Conservation (phyloP, 1,284 basidiomycete species). For the Apiotrichum sp. region DNA sequence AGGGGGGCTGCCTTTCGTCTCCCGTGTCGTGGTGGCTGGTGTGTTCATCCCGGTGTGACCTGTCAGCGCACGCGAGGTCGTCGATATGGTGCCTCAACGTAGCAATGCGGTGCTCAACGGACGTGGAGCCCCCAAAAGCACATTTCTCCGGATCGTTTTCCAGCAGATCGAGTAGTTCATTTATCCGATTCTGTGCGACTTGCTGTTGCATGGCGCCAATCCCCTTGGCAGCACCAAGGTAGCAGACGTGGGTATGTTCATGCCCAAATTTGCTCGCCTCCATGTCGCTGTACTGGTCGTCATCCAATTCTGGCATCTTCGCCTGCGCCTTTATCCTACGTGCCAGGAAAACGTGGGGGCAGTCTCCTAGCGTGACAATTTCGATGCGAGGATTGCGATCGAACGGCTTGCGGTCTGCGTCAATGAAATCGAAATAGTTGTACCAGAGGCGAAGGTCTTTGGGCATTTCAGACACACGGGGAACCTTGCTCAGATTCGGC, state of each 20-base stretch:
- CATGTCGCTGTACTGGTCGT: slow-evolving; percentile 18
- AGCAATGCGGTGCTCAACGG: slow-evolving; percentile 19
- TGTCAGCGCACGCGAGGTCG: slow-evolving; percentile 23
- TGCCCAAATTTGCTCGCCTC: slow-evolving; percentile 74
- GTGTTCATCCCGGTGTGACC: slow-evolving; percentile 30
- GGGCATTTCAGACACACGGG: slow-evolving; percentile 28
- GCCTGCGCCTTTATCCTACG: slow-evolving; percentile 50
- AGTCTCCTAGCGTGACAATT: slow-evolving; percentile 64
- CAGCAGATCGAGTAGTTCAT: slow-evolving; percentile 25
- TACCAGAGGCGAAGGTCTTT: slow-evolving; percentile 57
- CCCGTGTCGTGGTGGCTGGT: slow-evolving; percentile 16
- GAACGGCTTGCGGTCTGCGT: slow-evolving; percentile 62
- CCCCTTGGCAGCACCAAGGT: slow-evolving; percentile 62
- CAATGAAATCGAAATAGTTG: slow-evolving; percentile 77
- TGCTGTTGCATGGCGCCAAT: slow-evolving; percentile 64
- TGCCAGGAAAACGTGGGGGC: slow-evolving; percentile 79
- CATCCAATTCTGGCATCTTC: slow-evolving; percentile 41
- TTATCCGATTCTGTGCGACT: slow-evolving; percentile 56
- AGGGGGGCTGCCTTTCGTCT: background rate
- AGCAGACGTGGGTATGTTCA: slow-evolving; percentile 79
- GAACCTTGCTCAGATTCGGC: slow-evolving; percentile 1
- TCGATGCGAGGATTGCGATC: slow-evolving; percentile 58
- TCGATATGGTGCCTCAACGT: slow-evolving; percentile 27
- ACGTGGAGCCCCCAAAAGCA: background rate
- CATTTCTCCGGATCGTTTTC: background rate